phyloP scores from a whole-genome alignment of 768 basidiomycete genomes.

The Suillus clintonianus region DNA sequence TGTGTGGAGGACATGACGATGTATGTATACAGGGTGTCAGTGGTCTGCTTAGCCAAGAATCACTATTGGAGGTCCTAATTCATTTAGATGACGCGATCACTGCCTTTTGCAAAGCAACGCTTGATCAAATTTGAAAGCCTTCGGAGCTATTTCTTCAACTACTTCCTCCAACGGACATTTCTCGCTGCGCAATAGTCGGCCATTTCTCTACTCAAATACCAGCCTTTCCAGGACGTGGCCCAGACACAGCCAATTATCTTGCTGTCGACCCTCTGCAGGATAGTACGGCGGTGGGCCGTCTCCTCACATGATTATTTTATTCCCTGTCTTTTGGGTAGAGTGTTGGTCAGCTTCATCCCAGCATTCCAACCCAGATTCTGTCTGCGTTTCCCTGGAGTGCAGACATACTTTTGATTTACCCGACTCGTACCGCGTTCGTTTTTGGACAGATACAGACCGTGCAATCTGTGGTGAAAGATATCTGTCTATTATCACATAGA shows the following conservation, averaged over 20 bases:
- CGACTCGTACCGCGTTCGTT: too few species aligned
- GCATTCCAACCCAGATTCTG: neutral
- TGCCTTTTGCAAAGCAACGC: slow-evolving; percentile 14
- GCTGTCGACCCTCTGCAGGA: neutral
- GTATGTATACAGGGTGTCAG: slow-evolving; percentile 7
- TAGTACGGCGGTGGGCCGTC: neutral
- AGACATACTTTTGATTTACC: neutral
- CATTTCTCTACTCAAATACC: neutral
- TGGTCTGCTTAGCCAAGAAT: neutral
- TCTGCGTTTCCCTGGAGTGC: neutral
- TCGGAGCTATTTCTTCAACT: too few species aligned
- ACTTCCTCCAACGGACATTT: neutral
- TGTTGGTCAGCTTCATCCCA: neutral
- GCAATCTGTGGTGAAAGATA: neutral
- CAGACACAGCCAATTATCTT: neutral
- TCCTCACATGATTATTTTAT: neutral
- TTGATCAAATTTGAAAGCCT: too few species aligned
- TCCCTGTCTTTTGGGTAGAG: neutral
- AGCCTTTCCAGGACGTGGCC: neutral
- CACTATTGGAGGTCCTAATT: too few species aligned
- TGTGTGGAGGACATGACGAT: slow-evolving; percentile 1
- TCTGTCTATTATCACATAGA: too few species aligned
- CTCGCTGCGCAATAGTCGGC: neutral
- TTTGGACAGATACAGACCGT: neutral
- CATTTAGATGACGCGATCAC: slow-evolving; percentile 23